phyloP scores from a whole-genome alignment of 1,139 yeast species.

The Taphrina flavorubra region DNA sequence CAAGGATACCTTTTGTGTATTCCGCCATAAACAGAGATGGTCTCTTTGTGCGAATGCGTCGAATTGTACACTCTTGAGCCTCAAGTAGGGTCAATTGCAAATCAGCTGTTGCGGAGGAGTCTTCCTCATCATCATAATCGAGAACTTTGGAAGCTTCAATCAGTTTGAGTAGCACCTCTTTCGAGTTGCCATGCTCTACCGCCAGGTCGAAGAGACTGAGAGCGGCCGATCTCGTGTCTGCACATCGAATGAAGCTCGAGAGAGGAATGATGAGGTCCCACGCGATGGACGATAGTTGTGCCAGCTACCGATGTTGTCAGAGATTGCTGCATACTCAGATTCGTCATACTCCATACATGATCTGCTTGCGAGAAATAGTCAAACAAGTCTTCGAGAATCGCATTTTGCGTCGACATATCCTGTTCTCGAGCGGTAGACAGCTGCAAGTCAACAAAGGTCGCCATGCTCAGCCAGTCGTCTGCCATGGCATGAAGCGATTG shows the following conservation, averaged over 20 bases:
- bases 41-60: conserved; percentile 18
- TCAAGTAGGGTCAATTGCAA: neutral
- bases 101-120: neutral
- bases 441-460: conserved; percentile 16
- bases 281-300: conserved; percentile 16
- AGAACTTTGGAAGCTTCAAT: conserved; percentile 10
- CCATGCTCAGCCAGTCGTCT: conserved; percentile 19
- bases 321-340: neutral
- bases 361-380: neutral
- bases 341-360: conserved; percentile 12
- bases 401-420: neutral
- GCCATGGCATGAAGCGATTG: conserved; percentile 15
- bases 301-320: neutral
- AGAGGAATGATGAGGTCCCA: conserved; percentile 35
- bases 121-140: neutral
- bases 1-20: conserved; percentile 21
- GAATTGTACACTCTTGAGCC: conserved; percentile 15
- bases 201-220: conserved; percentile 8
- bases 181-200: conserved; percentile 9
- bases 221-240: neutral
- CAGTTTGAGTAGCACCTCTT: conserved; percentile 27
- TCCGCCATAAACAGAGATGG: conserved; percentile 29
- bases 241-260: neutral
- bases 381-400: neutral
- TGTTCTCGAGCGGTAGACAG: neutral